These are phyloP conservation scores for Saccharomyces mikatae DNA, from an alignment of 805 yeast genomes.

Conservation along the genomic window DNA sequence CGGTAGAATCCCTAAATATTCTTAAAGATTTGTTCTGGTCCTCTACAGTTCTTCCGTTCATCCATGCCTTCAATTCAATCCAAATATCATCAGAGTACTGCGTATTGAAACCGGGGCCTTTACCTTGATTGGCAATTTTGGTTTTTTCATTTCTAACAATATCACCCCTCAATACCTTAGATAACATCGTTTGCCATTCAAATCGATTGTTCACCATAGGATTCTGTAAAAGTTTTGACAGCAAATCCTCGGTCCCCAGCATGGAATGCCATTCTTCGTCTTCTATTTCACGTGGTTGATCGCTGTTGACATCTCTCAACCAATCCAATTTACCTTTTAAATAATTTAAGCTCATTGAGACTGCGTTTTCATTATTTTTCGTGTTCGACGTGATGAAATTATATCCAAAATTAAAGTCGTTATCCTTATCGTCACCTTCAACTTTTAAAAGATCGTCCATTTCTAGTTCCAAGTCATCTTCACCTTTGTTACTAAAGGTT, in stretches of 20 bases:
- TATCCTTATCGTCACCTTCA: slow-evolving; percentile 12
- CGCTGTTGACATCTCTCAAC: slow-evolving; percentile 30
- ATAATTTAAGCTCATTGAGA: slow-evolving; percentile 22
- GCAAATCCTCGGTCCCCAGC: slow-evolving; percentile 9
- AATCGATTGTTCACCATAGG: slow-evolving; percentile 58
- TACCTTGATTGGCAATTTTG: slow-evolving; percentile 44
- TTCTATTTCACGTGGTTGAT: background rate
- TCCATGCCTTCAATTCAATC: slow-evolving; percentile 79
- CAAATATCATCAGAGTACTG: slow-evolving; percentile 44
- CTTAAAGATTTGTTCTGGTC: slow-evolving; percentile 65
- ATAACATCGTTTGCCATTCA: slow-evolving; percentile 91
- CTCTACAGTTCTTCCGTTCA: slow-evolving; percentile 66
- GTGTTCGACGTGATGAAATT: slow-evolving; percentile 17
- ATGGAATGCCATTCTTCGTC: background rate
- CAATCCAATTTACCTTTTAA: slow-evolving; percentile 24
- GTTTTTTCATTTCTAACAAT: slow-evolving; percentile 83
- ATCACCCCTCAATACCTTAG: slow-evolving; percentile 84
- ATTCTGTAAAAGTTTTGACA: slow-evolving; percentile 21
- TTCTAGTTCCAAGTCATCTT: slow-evolving; percentile 14
- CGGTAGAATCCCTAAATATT: slow-evolving; percentile 62
- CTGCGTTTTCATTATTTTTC: slow-evolving; percentile 15
- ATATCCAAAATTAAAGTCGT: slow-evolving; percentile 29
- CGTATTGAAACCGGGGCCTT: slow-evolving; percentile 16
- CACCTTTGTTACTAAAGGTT: background rate
- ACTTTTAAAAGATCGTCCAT: slow-evolving; percentile 15